Evolutionary conservation across 495 filamentous ascomycete species (phyloP).

Genomic region (Penicillium atrosanguineum): DNA sequence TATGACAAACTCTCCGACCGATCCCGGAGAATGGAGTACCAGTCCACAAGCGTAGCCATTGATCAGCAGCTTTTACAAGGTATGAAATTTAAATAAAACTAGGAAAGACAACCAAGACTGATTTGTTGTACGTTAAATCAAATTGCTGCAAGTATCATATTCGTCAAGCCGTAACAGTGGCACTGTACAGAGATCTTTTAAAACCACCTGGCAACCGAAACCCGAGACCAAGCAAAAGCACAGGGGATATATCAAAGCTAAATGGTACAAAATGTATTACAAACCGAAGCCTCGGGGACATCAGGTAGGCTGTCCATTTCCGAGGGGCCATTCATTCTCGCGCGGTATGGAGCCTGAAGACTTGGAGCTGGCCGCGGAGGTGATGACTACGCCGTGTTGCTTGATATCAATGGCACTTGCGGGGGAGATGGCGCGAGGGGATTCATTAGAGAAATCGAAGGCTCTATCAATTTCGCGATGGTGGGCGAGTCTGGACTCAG

Average conservation of each 20-base stretch:
- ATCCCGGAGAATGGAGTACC: background rate
- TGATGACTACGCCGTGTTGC: constrained; percentile 9
- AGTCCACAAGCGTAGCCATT: background rate
- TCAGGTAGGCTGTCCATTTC: background rate
- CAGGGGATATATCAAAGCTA: background rate
- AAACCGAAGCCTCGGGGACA: background rate
- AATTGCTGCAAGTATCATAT: background rate
- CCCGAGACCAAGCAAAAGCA: background rate
- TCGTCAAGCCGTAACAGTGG: background rate
- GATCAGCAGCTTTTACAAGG: background rate
- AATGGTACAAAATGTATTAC: background rate
- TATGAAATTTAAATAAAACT: too few species aligned
- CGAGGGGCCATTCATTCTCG: background rate
- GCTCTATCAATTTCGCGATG: constrained; percentile 11
- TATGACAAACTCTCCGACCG: background rate
- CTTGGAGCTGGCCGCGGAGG: constrained; percentile 21
- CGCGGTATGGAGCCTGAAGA: constrained; percentile 12
- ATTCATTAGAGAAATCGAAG: constrained; percentile 13
- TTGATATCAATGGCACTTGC: constrained; percentile 20
- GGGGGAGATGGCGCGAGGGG: constrained; percentile 16
- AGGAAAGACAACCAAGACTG: too few species aligned
- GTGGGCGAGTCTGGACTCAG: constrained; percentile 19
- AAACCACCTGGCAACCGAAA: background rate
- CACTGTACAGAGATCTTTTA: background rate
- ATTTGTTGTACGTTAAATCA: background rate